Evolutionary conservation across 805 yeast species (phyloP).

Genomic region (Torulaspora microellipsoides): DNA sequence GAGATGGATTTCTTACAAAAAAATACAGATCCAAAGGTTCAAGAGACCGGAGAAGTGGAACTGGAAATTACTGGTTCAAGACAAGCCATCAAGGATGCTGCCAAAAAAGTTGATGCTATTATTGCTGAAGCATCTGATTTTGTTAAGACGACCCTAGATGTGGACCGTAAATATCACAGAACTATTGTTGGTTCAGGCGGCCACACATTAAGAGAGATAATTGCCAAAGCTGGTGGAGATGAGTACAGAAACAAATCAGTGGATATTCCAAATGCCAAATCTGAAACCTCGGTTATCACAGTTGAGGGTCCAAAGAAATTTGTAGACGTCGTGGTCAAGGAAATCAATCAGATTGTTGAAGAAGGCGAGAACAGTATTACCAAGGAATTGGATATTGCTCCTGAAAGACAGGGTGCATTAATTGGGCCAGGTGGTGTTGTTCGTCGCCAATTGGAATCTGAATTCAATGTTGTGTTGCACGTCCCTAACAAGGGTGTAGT

Average conservation of each 20-base stretch:
- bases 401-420: constrained; percentile 66
- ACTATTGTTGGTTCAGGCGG: constrained; percentile 78
- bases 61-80: constrained; percentile 76
- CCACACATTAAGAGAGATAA: constrained; percentile 64
- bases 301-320: constrained; percentile 71
- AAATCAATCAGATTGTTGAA: constrained; percentile 57
- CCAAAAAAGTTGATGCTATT: constrained; percentile 54
- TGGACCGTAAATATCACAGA: constrained; percentile 71
- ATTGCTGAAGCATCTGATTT: constrained; percentile 62
- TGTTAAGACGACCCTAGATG: constrained; percentile 52
- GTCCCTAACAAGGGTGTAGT: constrained; percentile 59
- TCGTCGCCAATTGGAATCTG: constrained; percentile 67
- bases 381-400: constrained; percentile 55
- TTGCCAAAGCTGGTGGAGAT: constrained; percentile 70
- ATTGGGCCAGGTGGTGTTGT: constrained; percentile 79
- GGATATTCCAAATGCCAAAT: constrained; percentile 62
- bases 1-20: constrained; percentile 44
- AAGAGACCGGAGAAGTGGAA: constrained; percentile 49
- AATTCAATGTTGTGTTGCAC: constrained; percentile 55
- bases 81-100: constrained; percentile 68
- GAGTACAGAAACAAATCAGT: constrained; percentile 38
- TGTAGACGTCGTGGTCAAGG: constrained; percentile 62
- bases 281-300: constrained; percentile 53
- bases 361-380: constrained; percentile 57
- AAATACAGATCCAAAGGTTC: constrained; percentile 41